A percentile compares a stretch with the other conserved stretches of the same genome.
phyloP scores from a whole-genome alignment of 1,284 basidiomycete species.

The Boletus nobilissimus region DNA sequence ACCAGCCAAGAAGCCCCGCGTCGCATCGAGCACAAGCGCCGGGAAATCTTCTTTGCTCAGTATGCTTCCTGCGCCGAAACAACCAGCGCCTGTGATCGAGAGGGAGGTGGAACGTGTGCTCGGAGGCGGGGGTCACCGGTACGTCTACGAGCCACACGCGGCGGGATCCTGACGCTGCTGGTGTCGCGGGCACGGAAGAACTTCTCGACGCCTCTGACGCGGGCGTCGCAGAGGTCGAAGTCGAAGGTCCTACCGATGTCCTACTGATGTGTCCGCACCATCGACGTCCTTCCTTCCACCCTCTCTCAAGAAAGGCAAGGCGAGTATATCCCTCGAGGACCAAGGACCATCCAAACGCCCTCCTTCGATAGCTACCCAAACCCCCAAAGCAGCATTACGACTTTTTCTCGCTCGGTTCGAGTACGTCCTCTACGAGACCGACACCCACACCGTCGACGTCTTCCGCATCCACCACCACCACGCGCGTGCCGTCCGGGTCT shows the following conservation, averaged over 20 bases:
- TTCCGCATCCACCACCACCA: background rate
- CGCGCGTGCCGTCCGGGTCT: slow-evolving; percentile 10
- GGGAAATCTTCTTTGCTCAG: slow-evolving; percentile 73
- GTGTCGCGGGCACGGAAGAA: slow-evolving; percentile 8
- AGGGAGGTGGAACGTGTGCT: slow-evolving; percentile 61
- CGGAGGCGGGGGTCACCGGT: slow-evolving; percentile 68
- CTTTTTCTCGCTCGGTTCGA: slow-evolving; percentile 71
- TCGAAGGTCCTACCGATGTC: too few species aligned
- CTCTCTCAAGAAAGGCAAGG: slow-evolving; percentile 65
- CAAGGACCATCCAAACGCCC: slow-evolving; percentile 45
- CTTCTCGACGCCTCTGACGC: slow-evolving; percentile 31
- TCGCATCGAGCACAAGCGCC: slow-evolving; percentile 57
- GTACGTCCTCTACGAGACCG: slow-evolving; percentile 27
- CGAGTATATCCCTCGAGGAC: slow-evolving; percentile 71
- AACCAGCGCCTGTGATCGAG: slow-evolving; percentile 49
- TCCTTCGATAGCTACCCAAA: slow-evolving; percentile 33
- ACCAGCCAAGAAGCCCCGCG: slow-evolving; percentile 68
- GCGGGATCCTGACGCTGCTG: slow-evolving; percentile 19
- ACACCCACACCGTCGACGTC: slow-evolving; percentile 24
- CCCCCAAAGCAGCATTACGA: slow-evolving; percentile 52
- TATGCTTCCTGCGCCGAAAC: slow-evolving; percentile 82
- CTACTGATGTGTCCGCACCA: background rate
- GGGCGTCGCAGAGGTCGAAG: slow-evolving; percentile 19
- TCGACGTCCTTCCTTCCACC: slow-evolving; percentile 63
- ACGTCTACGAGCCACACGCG: slow-evolving; percentile 32